Conservation (phyloP, 1,139 yeast genomes). For the Candida tropicalis region DNA sequence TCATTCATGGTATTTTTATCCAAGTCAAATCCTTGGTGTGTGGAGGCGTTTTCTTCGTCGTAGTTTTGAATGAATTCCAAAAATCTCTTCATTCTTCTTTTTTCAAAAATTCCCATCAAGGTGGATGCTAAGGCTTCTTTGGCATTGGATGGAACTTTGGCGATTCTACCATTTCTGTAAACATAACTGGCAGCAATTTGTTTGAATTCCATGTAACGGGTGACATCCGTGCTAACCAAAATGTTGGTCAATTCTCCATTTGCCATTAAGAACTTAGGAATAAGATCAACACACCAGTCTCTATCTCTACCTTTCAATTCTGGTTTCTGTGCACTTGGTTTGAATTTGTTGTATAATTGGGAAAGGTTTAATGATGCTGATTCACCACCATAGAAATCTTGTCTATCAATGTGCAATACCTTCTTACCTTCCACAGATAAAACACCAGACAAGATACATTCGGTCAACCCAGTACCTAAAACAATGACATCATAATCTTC, state of each 20-base stretch:
- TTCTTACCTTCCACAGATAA: slow-evolving; percentile 90
- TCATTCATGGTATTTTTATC: slow-evolving; percentile 93
- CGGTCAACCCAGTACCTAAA: slow-evolving; percentile 82
- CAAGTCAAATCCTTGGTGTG: slow-evolving; percentile 86
- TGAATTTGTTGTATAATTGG: slow-evolving; percentile 69
- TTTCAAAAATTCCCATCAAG: slow-evolving; percentile 94
- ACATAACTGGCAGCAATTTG: slow-evolving; percentile 95
- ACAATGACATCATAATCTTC: slow-evolving; percentile 83
- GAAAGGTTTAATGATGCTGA: slow-evolving; percentile 66
- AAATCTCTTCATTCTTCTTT: slow-evolving; percentile 91
- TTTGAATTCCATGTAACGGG: slow-evolving; percentile 93
- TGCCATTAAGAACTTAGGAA: slow-evolving; percentile 97
- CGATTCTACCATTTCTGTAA: slow-evolving; percentile 85
- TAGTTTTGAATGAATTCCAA: slow-evolving; percentile 85
- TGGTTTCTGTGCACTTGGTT: slow-evolving; percentile 69
- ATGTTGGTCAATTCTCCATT: slow-evolving; percentile 97
- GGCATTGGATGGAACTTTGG: slow-evolving; percentile 93
- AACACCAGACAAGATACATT: slow-evolving; percentile 91
- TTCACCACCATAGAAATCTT: slow-evolving; percentile 93
- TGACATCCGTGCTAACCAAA: slow-evolving; percentile 91
- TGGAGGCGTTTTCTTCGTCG: slow-evolving; percentile 73
- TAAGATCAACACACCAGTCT: slow-evolving; percentile 97
- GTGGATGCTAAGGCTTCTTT: slow-evolving; percentile 90
- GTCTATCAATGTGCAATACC: slow-evolving; percentile 94
- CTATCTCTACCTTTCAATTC: slow-evolving; percentile 86